A percentile compares a stretch with the other conserved stretches of the same genome.
phyloP scores from a whole-genome alignment of 176 grass and related monocot species.

The Musa schizocarpa region DNA sequence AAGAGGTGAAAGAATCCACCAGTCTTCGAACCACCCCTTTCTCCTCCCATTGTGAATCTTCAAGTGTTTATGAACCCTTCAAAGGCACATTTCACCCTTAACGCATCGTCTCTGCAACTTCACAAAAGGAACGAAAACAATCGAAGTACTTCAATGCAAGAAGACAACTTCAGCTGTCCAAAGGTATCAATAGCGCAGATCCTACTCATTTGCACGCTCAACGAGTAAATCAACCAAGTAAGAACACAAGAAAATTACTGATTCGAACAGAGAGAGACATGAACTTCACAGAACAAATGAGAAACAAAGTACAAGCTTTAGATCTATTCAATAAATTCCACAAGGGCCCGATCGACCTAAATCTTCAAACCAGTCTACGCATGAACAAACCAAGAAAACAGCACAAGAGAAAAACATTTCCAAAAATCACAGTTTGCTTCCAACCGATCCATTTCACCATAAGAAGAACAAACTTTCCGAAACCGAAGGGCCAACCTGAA shows the following conservation, averaged over 20 bases:
- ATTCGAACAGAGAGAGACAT: neutral
- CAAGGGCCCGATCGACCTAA: neutral
- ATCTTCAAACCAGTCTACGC: neutral
- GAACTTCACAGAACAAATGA: neutral
- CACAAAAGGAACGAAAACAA: neutral
- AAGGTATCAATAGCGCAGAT: too few species aligned
- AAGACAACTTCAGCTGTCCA: neutral
- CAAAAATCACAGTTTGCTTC: neutral
- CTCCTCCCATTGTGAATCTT: slow-evolving; percentile 28
- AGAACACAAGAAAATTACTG: neutral
- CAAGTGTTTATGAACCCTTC: neutral
- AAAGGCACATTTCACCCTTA: too few species aligned
- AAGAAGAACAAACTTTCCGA: neutral
- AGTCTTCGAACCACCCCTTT: slow-evolving; percentile 44
- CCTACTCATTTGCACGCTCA: neutral
- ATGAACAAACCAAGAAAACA: neutral
- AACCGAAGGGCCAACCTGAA: neutral
- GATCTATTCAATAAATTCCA: neutral
- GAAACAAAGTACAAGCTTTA: neutral
- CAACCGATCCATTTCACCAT: neutral
- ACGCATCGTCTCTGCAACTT: too few species aligned
- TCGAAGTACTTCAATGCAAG: neutral
- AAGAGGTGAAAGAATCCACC: slow-evolving; percentile 70
- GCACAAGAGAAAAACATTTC: neutral
- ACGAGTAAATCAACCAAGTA: neutral